Conservation (phyloP, 441 rosid species). For the Adansonia rubrostipa region DNA sequence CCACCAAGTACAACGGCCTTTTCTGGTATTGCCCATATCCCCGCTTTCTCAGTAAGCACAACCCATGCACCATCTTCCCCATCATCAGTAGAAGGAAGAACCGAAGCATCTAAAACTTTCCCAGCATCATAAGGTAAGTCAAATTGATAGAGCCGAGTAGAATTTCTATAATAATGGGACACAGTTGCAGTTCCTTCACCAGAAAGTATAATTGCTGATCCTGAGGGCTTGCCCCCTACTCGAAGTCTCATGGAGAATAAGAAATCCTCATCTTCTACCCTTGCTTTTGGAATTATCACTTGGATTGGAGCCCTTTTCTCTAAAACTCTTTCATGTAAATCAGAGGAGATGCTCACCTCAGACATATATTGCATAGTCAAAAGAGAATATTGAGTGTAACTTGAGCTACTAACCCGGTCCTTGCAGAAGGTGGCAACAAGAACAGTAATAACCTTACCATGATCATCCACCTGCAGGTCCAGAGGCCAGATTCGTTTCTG, state of each 20-base stretch:
- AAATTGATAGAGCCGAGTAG: conserved; percentile 84
- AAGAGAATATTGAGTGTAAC: conserved; percentile 92
- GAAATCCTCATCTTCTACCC: conserved; percentile 86
- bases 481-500: conserved; percentile 96
- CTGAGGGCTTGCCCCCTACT: conserved; percentile 87
- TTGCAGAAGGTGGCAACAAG: conserved; percentile 92
- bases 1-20: conserved; percentile 85
- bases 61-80: conserved; percentile 92
- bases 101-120: conserved; percentile 91
- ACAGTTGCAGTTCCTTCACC: conserved; percentile 97
- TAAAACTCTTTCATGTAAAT: conserved; percentile 56
- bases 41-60: conserved; percentile 90
- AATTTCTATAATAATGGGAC: conserved; percentile 66
- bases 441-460: conserved; percentile 75
- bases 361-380: conserved; percentile 81
- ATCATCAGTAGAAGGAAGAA: conserved; percentile 74
- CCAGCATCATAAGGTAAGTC: conserved; percentile 96
- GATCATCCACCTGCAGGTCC: conserved; percentile 80
- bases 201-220: conserved; percentile 84
- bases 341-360: conserved; percentile 44
- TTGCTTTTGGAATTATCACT: conserved; percentile 96
- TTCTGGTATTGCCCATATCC: conserved; percentile 98
- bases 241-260: conserved; percentile 87
- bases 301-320: conserved; percentile 90
- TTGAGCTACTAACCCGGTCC: conserved; percentile 84